phyloP scores from a whole-genome alignment of 768 basidiomycete genomes.

The Lentinula raphanica region DNA sequence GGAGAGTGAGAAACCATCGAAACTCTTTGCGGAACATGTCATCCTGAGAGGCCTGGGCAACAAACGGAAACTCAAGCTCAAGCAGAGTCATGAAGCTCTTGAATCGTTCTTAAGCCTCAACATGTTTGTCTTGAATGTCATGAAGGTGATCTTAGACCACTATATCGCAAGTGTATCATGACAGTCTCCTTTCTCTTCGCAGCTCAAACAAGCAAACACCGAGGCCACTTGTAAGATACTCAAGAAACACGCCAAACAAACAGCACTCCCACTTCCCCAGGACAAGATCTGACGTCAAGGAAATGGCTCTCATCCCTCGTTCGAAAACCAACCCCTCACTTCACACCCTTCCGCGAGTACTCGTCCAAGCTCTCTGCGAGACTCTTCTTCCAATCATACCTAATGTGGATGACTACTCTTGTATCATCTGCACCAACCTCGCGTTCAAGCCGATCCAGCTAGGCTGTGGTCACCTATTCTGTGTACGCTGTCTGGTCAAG shows the following conservation, averaged over 20 bases:
- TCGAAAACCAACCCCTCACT: constrained; percentile 11
- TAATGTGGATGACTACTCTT: constrained; percentile 78
- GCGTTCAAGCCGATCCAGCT: constrained; percentile 92
- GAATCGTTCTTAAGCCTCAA: constrained; percentile 74
- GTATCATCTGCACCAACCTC: constrained; percentile 82
- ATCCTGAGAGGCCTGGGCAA: constrained; percentile 52
- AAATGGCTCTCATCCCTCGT: not conserved
- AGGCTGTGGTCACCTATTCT: constrained; percentile 74
- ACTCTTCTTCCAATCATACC: constrained; percentile 79
- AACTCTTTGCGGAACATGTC: constrained; percentile 57
- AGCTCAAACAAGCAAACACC: constrained; percentile 81
- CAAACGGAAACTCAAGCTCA: constrained; percentile 47
- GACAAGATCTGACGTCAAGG: not conserved
- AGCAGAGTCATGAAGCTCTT: constrained; percentile 54
- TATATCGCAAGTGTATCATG: not conserved
- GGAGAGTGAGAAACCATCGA: constrained; percentile 62
- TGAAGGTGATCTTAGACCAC: constrained; percentile 50
- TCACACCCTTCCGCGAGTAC: constrained; percentile 49
- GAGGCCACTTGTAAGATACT: constrained; percentile 91
- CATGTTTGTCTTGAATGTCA: constrained; percentile 71
- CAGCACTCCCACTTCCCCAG: constrained; percentile 63
- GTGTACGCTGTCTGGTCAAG: constrained; percentile 79
- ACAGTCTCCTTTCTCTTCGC: not conserved
- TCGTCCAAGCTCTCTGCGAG: constrained; percentile 80
- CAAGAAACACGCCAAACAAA: constrained; percentile 91